phyloP scores from a whole-genome alignment of 345 rosid species.

The Eucalyptus cloeziana region DNA sequence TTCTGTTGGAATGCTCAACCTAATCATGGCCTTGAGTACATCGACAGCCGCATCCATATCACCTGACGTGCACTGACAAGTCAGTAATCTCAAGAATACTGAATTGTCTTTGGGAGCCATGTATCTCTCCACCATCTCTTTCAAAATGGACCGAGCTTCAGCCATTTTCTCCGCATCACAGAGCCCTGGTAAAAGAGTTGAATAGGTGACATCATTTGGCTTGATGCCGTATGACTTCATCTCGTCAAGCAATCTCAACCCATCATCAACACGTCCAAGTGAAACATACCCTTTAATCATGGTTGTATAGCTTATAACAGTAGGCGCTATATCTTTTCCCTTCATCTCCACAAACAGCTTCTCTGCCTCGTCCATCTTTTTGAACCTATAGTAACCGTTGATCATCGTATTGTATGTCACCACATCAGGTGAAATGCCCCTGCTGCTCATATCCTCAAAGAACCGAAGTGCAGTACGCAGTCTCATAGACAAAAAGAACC shows the following conservation, averaged over 20 bases:
- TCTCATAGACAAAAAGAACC: conserved; percentile 70
- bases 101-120: conserved; percentile 69
- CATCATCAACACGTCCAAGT: conserved; percentile 48
- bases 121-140: conserved; percentile 54
- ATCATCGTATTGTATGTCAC: conserved; percentile 78
- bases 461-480: conserved; percentile 60
- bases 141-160: conserved; percentile 50
- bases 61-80: conserved; percentile 47
- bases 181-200: conserved; percentile 72
- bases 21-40: conserved; percentile 77
- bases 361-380: conserved; percentile 76
- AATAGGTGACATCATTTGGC: conserved; percentile 64
- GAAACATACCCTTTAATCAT: conserved; percentile 79
- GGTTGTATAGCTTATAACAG: conserved; percentile 71
- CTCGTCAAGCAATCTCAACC: conserved; percentile 66
- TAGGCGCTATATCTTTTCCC: conserved; percentile 50
- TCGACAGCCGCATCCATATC: conserved; percentile 59
- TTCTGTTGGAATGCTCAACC: conserved; percentile 60
- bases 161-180: conserved; percentile 59
- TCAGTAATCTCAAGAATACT: conserved; percentile 52
- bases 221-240: conserved; percentile 59
- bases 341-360: conserved; percentile 84
- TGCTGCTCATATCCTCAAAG: conserved; percentile 65
- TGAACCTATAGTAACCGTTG: conserved; percentile 56
- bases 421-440: conserved; percentile 51